Evolutionary conservation across 2,329 filamentous ascomycete species (phyloP), one percentile per base, ranked within the genome.

Genomic region (Beauveria sp.): DNA sequence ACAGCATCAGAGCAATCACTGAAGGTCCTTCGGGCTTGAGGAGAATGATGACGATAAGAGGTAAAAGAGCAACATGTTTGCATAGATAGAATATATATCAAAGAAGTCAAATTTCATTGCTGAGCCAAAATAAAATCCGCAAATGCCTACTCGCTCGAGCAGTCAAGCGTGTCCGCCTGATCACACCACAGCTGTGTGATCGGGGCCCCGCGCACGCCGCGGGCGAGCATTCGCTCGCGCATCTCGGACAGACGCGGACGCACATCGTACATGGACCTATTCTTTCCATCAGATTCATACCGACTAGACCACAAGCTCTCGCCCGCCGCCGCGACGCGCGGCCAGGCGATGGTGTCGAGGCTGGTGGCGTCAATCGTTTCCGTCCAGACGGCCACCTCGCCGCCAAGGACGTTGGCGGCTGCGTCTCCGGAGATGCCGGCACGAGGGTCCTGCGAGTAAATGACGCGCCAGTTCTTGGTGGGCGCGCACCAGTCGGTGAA

Each of bases 401-500:
- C 92, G 50, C 92, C 92, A 9, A 95, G 73, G 3, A 96, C 87
- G 14, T 90, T 81, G 69, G 87, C 80, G 28, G 85, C 83, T 49
- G 85, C 73, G 28, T 86, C 79, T 10, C 74, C 75, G 0, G 87
- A 82, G 5, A 96, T 79, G 51, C 83, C 84, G 3, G 76, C 79
- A 3, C 86, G 77, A 0, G 91, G 91, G 70, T 96, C 87, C 73
- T 93, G 89, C 22, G 85, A 83, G 79, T 96, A 96, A 62, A 93
- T 81, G 30, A 90, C 78, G 7, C 86, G 83, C 92, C 92, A 96
- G 75, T 84, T 90, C 77, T 96, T 91, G 70, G 80, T 80, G 1
- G 92, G 92, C 0, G 78, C 77, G 75, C 91, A 96, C 82, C 92
- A 96, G 77, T 96, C 91, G 62, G 78, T 75, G 77, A 89, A 96